Evolutionary conservation across 2,329 filamentous ascomycete genomes (phyloP).

Genomic region (Cladorrhinum sp.): DNA sequence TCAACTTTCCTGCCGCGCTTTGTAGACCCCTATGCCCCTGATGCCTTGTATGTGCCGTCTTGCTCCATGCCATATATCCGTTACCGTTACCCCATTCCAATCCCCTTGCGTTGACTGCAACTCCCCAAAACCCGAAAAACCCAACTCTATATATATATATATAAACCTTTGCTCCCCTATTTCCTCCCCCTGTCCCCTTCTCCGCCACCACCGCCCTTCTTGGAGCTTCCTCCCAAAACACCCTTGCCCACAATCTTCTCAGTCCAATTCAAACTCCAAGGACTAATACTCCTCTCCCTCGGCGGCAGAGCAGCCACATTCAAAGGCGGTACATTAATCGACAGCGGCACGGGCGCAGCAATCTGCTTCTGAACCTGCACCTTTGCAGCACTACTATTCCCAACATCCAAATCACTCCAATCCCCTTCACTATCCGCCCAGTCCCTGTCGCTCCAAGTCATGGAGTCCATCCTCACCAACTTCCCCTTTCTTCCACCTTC

Average conservation of each 20-base stretch:
- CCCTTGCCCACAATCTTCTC: conserved; percentile 33
- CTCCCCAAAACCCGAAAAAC: too few species aligned
- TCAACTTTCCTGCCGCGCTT: too few species aligned
- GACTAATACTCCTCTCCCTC: conserved; percentile 20
- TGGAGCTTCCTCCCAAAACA: conserved; percentile 5
- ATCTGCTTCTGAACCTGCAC: neutral
- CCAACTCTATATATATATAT: too few species aligned
- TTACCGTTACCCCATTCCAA: neutral
- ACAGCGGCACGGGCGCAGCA: neutral
- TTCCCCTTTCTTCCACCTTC: neutral
- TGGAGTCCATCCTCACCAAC: conserved; percentile 45
- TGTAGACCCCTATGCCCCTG: too few species aligned
- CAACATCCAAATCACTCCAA: conserved; percentile 38
- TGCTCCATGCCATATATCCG: too few species aligned
- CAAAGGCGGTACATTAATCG: neutral
- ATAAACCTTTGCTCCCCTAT: too few species aligned
- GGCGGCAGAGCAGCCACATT: neutral
- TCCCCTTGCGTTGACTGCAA: too few species aligned
- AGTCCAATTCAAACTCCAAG: conserved; percentile 29
- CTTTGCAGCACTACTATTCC: neutral
- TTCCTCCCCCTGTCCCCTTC: conserved; percentile 3
- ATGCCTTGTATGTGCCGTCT: too few species aligned
- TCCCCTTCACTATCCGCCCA: conserved; percentile 52
- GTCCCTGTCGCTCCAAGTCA: conserved; percentile 65
- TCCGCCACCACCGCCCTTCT: conserved; percentile 3